These are phyloP conservation scores for Leccinum uliginosum DNA, from an alignment of 768 basidiomycete genomes.

Conservation along the genomic window DNA sequence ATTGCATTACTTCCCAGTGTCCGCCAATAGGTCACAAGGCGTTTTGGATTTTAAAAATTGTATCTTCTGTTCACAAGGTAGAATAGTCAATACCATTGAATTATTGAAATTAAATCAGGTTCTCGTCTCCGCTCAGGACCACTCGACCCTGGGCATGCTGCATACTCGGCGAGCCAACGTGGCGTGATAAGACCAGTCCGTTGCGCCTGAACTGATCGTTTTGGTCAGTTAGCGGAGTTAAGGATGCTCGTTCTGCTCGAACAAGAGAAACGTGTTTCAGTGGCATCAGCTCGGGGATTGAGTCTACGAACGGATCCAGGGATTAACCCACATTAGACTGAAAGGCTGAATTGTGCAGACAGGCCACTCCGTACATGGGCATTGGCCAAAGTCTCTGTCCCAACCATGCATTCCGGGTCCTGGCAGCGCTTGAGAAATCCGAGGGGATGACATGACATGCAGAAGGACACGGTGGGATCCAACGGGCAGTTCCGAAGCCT, in stretches of 20 bases:
- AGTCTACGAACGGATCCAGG: neutral
- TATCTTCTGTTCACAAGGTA: neutral
- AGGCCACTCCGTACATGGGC: neutral
- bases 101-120: neutral
- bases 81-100: too few relatives aligned
- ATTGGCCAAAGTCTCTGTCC: neutral
- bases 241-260: neutral
- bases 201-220: neutral
- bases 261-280: constrained; percentile 5
- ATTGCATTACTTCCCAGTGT: too few relatives aligned
- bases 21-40: neutral
- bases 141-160: neutral
- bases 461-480: neutral
- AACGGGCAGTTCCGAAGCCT: neutral
- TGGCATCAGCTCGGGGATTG: neutral
- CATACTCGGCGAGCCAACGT: neutral
- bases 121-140: neutral
- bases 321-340: neutral
- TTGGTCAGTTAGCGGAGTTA: constrained; percentile 2
- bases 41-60: neutral
- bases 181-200: neutral
- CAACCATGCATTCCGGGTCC: too few relatives aligned
- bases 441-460: constrained; percentile 18
- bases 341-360: neutral
- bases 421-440: constrained; percentile 16